Conservation (phyloP, 169 alveolate genomes). For the Miamiensis avidus region DNA sequence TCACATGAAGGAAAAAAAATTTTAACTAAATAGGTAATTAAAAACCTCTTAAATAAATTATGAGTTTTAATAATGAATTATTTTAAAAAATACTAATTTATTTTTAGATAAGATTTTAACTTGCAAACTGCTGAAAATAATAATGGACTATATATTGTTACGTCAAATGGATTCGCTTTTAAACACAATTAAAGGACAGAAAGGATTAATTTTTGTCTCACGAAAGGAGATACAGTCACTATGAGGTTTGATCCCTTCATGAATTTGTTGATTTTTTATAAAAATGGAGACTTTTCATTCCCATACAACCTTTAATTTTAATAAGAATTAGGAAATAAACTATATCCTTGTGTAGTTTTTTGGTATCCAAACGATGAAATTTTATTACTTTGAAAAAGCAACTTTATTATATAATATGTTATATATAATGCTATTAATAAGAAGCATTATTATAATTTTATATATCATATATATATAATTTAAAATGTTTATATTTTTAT, state of each 20-base stretch:
- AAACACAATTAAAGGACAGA: neutral
- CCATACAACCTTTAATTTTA: slow-evolving; percentile 10
- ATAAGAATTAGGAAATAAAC: slow-evolving; percentile 1
- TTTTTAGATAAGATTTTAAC: neutral
- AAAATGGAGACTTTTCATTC: slow-evolving; percentile 7
- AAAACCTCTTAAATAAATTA: neutral
- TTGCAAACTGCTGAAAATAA: neutral
- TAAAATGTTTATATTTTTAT: too few relatives aligned
- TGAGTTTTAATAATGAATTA: too few relatives aligned
- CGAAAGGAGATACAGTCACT: slow-evolving; percentile 15
- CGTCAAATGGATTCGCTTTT: slow-evolving; percentile 15
- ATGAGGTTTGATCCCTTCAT: slow-evolving; percentile 24
- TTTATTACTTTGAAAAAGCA: neutral
- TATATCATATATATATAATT: too few relatives aligned
- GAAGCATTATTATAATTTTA: too few relatives aligned
- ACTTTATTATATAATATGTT: too few relatives aligned
- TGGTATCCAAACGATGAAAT: slow-evolving; percentile 26
- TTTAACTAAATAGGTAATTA: neutral
- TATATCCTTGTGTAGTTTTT: slow-evolving; percentile 14
- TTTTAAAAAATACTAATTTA: neutral
- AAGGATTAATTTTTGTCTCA: slow-evolving; percentile 1
- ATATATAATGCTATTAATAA: too few relatives aligned
- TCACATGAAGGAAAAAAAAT: neutral
- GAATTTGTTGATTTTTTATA: slow-evolving; percentile 19
- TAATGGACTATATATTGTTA: slow-evolving; percentile 16